phyloP scores from a whole-genome alignment of 257 asterid species.

The Prunella vulgaris region DNA sequence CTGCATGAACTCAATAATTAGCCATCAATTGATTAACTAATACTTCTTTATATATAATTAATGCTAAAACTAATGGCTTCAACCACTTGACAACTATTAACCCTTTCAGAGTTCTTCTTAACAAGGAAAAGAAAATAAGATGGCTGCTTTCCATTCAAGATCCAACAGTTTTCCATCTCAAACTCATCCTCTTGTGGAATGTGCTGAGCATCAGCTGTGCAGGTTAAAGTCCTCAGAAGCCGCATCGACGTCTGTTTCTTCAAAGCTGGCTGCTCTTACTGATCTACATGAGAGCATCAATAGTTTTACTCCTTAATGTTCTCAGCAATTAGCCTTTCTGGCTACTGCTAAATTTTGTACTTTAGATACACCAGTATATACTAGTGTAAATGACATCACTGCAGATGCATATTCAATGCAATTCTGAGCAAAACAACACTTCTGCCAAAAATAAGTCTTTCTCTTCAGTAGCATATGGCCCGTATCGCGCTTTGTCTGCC shows the following conservation, averaged over 20 bases:
- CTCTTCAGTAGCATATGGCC: not conserved
- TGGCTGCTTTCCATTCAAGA: not conserved
- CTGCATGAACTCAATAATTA: no score
- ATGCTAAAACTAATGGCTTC: not conserved
- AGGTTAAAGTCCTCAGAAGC: constrained; percentile 26
- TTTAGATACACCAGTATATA: not conserved
- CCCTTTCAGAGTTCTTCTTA: not conserved
- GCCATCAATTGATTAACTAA: no score
- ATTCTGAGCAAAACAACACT: not conserved
- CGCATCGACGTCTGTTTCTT: constrained; percentile 11
- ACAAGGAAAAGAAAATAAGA: not conserved
- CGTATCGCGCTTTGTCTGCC: no score
- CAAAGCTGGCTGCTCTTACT: constrained; percentile 33
- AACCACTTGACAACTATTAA: not conserved
- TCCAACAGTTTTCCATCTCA: constrained; percentile 11
- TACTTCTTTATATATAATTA: no score
- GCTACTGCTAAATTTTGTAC: not conserved
- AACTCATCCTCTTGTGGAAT: constrained; percentile 30
- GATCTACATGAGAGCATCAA: constrained; percentile 31
- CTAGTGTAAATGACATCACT: constrained; percentile 4
- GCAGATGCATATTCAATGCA: not conserved
- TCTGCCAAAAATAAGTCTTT: not conserved
- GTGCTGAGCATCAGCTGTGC: constrained; percentile 20
- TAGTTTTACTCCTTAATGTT: constrained; percentile 29
- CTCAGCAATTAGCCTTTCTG: constrained; percentile 24